A percentile compares a stretch with the other conserved stretches of the same genome.
Conservation (phyloP, 371 early-diverging fungal species). For the Apophysomyces sp. region DNA sequence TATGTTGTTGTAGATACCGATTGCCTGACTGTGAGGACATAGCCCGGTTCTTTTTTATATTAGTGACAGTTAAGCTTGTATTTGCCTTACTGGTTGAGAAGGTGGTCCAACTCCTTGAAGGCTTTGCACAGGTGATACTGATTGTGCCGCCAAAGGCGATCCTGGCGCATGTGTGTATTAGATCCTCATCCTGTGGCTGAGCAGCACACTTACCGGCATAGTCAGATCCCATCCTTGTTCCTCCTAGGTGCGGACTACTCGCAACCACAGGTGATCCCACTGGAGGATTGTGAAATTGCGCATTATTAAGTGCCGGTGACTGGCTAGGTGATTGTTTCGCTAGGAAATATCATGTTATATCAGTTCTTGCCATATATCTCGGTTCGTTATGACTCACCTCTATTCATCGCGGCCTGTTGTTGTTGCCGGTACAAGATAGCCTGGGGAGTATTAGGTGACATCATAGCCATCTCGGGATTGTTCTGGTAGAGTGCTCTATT, state of each 20-base stretch:
- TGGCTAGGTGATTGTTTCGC: constrained; percentile 48
- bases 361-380: not conserved
- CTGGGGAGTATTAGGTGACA: constrained; percentile 36
- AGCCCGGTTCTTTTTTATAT: constrained; percentile 23
- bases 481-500: constrained; percentile 31
- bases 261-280: constrained; percentile 30
- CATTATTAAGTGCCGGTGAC: constrained; percentile 39
- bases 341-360: not conserved
- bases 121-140: constrained; percentile 30
- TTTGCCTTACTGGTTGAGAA: constrained; percentile 19
- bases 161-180: no score
- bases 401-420: constrained; percentile 33
- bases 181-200: no score
- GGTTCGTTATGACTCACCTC: constrained; percentile 20
- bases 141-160: constrained; percentile 29
- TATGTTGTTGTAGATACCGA: constrained; percentile 31
- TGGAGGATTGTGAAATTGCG: constrained; percentile 23
- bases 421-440: constrained; percentile 38
- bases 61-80: not conserved
- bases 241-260: constrained; percentile 34
- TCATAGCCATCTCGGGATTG: constrained; percentile 18
- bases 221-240: constrained; percentile 24
- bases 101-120: constrained; percentile 29
- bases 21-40: constrained; percentile 41
- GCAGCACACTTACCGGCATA: constrained; percentile 26